Conservation (phyloP, 768 basidiomycete genomes). For the Termitomyces sp. region DNA sequence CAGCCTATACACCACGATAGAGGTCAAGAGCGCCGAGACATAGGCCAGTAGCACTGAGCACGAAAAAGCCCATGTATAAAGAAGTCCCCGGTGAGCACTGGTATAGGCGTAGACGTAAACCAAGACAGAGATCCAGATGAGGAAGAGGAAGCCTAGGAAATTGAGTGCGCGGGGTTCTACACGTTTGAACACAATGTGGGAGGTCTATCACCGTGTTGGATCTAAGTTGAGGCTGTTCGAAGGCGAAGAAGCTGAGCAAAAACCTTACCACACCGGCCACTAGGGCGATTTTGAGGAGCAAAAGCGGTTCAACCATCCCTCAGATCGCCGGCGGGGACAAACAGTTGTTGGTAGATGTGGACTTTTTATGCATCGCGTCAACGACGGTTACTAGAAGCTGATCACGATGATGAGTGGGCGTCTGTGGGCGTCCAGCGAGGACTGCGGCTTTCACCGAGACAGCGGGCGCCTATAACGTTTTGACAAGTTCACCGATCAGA, state of each 20-base stretch:
- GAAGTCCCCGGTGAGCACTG: background rate
- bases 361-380: background rate
- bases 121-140: background rate
- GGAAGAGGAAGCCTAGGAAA: background rate
- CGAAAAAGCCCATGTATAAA: background rate
- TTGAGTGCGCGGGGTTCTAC: background rate
- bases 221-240: background rate
- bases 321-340: too few species aligned
- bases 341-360: background rate
- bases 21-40: background rate
- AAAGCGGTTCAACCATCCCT: background rate
- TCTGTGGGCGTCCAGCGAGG: background rate
- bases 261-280: background rate
- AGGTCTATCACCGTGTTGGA: background rate
- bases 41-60: background rate
- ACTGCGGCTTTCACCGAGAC: background rate
- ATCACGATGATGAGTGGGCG: background rate
- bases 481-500: background rate
- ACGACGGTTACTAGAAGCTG: background rate
- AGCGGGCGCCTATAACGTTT: background rate
- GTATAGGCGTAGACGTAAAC: background rate
- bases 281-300: background rate
- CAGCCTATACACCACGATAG: constrained; percentile 7
- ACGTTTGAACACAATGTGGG: background rate
- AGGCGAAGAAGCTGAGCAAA: background rate